Evolutionary conservation across 345 rosid species (phyloP), one percentile per base, ranked within the genome.

Genomic region (Salix caprea): DNA sequence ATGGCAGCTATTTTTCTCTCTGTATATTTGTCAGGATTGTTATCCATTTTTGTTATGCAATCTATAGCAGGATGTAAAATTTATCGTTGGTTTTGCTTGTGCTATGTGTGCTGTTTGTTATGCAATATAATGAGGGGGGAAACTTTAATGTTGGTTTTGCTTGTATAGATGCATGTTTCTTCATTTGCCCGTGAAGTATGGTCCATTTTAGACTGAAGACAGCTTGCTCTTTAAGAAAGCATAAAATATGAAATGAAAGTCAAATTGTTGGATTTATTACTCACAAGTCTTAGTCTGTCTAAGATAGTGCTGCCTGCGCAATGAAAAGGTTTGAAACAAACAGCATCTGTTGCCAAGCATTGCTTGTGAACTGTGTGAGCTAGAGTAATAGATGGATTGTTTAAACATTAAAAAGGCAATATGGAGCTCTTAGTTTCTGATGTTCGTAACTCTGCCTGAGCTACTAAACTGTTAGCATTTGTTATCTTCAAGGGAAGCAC

Each of bases 401-500:
- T 21, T 56, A 72, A 52, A 18, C 14, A 72, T 34, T 58, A 6
- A 58, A 34, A 32, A 34, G 65, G 16, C 46, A 21, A 52, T 26
- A 16, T 24, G 50, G 40, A 26, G 15, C 18, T 37, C n/a, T 56
- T 44, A 60, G 42, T 12, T 5, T 42, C 23, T 54, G 34, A 10
- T 19, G 19, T 69, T 40, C 16, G 48, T 69, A 67, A 67, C 16
- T 42, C 48, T 58, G 34, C 52, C 32, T 24, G 61, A 28, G 52
- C 58, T 18, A 44, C 46, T 69, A 40, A 50, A 60, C 68, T 28
- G 62, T 44, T 56, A 52, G 58, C 54, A 50, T 78, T 42, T 74
- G 23, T 80, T 46, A 44, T 64, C 26, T 75, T 78, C 71, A 73
- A 86, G 86, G 81, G 70, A 70, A 87, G 80, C 26, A 40, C 48